phyloP scores from a whole-genome alignment of 306 rosid species.

The Styphnolobium japonicum region DNA sequence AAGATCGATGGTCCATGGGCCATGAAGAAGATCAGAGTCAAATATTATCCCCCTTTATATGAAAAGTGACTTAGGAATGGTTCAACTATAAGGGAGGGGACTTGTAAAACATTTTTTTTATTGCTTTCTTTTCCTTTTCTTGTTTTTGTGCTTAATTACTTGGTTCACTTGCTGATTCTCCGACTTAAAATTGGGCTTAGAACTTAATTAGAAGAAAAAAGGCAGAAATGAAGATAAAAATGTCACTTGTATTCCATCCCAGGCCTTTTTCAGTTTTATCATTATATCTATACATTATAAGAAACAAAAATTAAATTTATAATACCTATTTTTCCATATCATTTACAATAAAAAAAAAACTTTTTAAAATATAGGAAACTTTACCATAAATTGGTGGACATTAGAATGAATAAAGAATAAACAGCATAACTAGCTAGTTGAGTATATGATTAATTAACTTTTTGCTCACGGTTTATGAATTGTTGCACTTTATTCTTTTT shows the following conservation, averaged over 20 bases:
- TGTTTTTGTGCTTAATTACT: not conserved
- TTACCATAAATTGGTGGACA: not conserved
- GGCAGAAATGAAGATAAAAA: not conserved
- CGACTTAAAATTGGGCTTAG: not conserved
- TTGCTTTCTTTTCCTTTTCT: not conserved
- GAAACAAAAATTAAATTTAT: too few species aligned
- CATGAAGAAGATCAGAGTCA: slow-evolving; percentile 23
- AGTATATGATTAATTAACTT: not conserved
- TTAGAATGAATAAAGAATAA: not conserved
- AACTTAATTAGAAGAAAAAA: not conserved
- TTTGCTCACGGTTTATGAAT: not conserved
- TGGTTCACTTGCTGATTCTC: not conserved
- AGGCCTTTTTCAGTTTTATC: not conserved
- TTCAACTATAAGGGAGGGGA: not conserved
- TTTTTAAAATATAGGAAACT: not conserved
- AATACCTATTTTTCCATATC: too few species aligned
- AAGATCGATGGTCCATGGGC: slow-evolving; percentile 29
- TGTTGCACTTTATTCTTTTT: not conserved
- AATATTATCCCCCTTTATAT: slow-evolving; percentile 22
- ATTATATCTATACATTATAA: too few species aligned
- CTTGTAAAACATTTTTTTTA: not conserved
- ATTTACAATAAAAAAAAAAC: too few species aligned
- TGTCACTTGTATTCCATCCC: not conserved
- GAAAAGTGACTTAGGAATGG: slow-evolving; percentile 22
- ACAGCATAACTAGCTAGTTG: not conserved